A percentile compares a stretch with the other conserved stretches of the same genome.
These are phyloP conservation scores for Eimeria nieschulzi DNA, from an alignment of 169 alveolate species.

Conservation along the genomic window DNA sequence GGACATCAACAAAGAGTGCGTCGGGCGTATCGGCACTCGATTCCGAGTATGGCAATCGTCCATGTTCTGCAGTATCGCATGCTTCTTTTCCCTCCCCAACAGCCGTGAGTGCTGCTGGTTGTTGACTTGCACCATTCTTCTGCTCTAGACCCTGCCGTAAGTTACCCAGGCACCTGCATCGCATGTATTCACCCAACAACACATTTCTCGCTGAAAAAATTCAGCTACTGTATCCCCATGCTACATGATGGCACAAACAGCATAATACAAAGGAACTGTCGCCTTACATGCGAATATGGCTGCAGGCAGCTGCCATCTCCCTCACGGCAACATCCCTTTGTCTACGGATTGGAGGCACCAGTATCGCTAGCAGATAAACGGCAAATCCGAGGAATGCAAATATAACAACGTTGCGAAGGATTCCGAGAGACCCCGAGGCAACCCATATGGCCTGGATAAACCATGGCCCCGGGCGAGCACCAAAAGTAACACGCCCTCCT, in stretches of 20 bases:
- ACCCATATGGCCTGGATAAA: conserved; percentile 46
- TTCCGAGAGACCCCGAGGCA: conserved; percentile 61
- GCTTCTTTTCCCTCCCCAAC: conserved; percentile 2
- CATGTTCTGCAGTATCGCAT: not conserved
- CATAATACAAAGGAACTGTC: not conserved
- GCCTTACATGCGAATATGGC: conserved; percentile 63
- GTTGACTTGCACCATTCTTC: not conserved
- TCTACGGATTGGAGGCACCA: conserved; percentile 60
- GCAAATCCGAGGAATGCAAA: conserved; percentile 63
- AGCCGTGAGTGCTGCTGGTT: not conserved
- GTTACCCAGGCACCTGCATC: conserved; percentile 9
- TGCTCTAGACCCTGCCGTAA: not conserved
- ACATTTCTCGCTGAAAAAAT: no score
- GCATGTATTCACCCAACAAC: not conserved
- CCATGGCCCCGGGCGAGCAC: conserved; percentile 62
- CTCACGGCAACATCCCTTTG: conserved; percentile 66
- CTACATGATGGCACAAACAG: not conserved
- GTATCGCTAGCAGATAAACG: conserved; percentile 50
- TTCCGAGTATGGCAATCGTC: not conserved
- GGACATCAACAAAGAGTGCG: not conserved
- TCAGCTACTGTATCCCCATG: not conserved
- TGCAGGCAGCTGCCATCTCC: conserved; percentile 55
- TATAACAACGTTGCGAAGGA: conserved; percentile 58
- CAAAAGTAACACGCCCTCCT: not conserved
- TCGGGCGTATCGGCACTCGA: not conserved